phyloP scores from a whole-genome alignment of 1,139 yeast species.

The Entelexis sorbosivorans region DNA sequence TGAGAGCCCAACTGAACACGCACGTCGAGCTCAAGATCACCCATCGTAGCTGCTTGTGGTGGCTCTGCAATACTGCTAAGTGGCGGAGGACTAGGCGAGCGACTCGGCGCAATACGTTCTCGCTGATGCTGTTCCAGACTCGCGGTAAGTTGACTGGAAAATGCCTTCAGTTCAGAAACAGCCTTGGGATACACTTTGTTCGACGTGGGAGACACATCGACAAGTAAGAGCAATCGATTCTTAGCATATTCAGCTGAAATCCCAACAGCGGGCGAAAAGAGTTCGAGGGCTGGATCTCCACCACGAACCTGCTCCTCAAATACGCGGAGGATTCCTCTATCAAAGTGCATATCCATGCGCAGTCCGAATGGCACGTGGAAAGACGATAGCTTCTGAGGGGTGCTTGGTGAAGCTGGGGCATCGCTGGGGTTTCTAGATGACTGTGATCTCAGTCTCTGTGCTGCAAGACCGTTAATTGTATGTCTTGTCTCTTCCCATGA shows the following conservation, averaged over 20 bases:
- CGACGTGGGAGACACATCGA: conserved; percentile 58
- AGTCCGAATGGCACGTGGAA: conserved; percentile 15
- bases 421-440: not conserved
- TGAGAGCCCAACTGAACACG: conserved; percentile 62
- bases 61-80: not conserved
- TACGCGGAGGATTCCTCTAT: conserved; percentile 18
- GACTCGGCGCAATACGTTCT: not conserved
- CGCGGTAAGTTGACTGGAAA: conserved; percentile 1
- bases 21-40: conserved; percentile 48
- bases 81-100: conserved; percentile 4
- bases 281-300: conserved; percentile 41
- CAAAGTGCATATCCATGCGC: conserved; percentile 16
- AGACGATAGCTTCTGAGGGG: not conserved
- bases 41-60: not conserved
- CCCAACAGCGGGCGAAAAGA: conserved; percentile 70
- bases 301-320: conserved; percentile 19
- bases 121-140: not conserved
- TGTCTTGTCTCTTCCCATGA: conserved; percentile 14
- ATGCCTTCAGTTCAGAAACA: conserved; percentile 53
- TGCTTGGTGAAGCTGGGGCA: not conserved
- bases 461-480: not conserved
- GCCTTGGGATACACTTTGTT: conserved; percentile 62
- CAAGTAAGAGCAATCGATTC: conserved; percentile 38
- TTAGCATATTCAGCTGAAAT: conserved; percentile 46
- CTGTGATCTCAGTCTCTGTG: not conserved